phyloP scores from a whole-genome alignment of 768 basidiomycete species.

The Kwoniella mangroviensis region DNA sequence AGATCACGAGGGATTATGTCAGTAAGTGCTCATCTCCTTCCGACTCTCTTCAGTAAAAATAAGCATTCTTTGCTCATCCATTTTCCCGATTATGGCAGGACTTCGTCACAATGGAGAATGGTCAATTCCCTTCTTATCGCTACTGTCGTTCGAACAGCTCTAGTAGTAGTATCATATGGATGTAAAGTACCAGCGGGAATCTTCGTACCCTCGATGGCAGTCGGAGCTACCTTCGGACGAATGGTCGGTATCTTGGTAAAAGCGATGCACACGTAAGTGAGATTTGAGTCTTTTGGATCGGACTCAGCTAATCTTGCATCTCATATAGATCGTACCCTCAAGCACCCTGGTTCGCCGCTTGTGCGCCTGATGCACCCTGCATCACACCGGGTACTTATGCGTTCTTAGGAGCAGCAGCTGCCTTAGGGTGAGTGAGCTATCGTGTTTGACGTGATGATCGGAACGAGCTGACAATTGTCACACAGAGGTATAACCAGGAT shows the following conservation, averaged over 20 bases:
- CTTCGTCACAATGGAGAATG: slow-evolving; percentile 90
- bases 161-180: slow-evolving; percentile 92
- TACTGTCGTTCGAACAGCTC: slow-evolving; percentile 79
- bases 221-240: slow-evolving; percentile 93
- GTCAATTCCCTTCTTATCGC: slow-evolving; percentile 90
- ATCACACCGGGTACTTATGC: slow-evolving; percentile 99
- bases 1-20: slow-evolving; percentile 90
- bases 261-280: slow-evolving; percentile 76
- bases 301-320: not conserved
- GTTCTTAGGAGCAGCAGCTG: slow-evolving; percentile 93
- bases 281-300: not conserved
- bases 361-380: slow-evolving; percentile 88
- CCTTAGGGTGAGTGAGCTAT: slow-evolving; percentile 69
- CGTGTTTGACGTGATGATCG: not conserved
- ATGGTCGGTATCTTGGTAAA: slow-evolving; percentile 98
- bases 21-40: slow-evolving; percentile 65
- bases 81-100: slow-evolving; percentile 61
- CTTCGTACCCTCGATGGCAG: slow-evolving; percentile 98
- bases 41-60: not conserved
- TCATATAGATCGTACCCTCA: slow-evolving; percentile 73
- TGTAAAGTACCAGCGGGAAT: slow-evolving; percentile 97
- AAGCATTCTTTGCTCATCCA: not conserved
- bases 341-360: slow-evolving; percentile 86
- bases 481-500: slow-evolving; percentile 91
- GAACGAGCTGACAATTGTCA: not conserved